Evolutionary conservation across 371 early-diverging fungal genomes (phyloP).

Genomic region (Mucor lusitanicus): DNA sequence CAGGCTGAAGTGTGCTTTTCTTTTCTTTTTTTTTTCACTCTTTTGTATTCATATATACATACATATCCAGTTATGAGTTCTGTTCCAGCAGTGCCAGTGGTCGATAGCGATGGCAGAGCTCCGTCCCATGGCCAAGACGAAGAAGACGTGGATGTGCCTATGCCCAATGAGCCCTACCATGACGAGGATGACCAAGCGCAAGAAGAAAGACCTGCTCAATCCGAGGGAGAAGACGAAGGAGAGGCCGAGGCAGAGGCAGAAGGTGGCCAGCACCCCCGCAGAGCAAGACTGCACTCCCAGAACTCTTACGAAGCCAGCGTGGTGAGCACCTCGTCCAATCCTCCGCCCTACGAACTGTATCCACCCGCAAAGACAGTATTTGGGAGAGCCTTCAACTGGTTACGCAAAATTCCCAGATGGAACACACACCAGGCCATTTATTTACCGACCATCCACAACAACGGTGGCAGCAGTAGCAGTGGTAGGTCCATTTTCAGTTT

Average conservation of each 20-base stretch:
- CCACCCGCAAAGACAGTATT: conserved; percentile 45
- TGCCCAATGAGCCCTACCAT: conserved; percentile 26
- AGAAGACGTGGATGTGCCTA: conserved; percentile 7
- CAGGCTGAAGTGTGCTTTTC: background rate
- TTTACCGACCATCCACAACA: conserved; percentile 32
- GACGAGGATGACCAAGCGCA: conserved; percentile 10
- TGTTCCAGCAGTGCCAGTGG: background rate
- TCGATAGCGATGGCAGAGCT: background rate
- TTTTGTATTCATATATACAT: background rate
- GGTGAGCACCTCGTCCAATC: conserved; percentile 45
- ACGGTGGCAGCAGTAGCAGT: conserved; percentile 2
- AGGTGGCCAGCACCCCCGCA: background rate
- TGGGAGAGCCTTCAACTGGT: conserved; percentile 47
- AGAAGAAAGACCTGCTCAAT: conserved; percentile 13
- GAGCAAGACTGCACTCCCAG: conserved; percentile 4
- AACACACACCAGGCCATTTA: conserved; percentile 48
- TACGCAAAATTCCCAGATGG: conserved; percentile 45
- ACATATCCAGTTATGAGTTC: background rate
- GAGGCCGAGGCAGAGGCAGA: background rate
- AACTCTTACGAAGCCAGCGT: conserved; percentile 37
- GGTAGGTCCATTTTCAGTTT: conserved; percentile 18
- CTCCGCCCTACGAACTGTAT: conserved; percentile 53
- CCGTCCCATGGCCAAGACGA: background rate
- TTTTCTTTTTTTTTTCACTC: background rate
- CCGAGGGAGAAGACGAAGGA: conserved; percentile 11